Evolutionary conservation across 164 flowering plant genomes (phyloP).

Genomic region (Echeveria elegans): DNA sequence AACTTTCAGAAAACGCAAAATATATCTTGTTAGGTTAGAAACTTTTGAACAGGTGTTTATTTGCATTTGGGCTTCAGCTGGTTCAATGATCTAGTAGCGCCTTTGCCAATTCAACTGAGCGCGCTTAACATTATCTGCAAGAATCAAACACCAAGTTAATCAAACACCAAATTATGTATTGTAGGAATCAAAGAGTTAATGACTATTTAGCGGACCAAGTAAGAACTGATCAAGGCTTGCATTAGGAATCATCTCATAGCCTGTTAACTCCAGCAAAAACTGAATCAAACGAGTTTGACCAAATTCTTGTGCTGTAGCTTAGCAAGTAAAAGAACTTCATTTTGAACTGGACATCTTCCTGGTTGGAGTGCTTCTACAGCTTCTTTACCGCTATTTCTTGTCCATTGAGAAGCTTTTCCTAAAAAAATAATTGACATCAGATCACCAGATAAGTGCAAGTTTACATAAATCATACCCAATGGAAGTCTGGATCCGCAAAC

Average conservation of each 20-base stretch:
- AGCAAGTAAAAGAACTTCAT: slow-evolving; percentile 12
- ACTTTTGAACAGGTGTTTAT: too few relatives aligned
- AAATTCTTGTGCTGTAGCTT: slow-evolving; percentile 20
- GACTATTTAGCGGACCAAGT: not conserved
- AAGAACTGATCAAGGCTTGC: slow-evolving; percentile 9
- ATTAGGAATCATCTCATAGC: slow-evolving; percentile 15
- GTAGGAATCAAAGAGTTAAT: not conserved
- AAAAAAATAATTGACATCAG: not conserved
- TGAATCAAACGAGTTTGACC: slow-evolving; percentile 13
- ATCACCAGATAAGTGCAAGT: not conserved
- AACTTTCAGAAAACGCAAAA: too few relatives aligned
- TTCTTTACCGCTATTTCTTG: too few relatives aligned
- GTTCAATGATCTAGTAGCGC: slow-evolving; percentile 1
- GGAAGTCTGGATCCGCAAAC: slow-evolving; percentile 1
- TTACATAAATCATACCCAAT: not conserved
- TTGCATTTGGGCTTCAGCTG: too few relatives aligned
- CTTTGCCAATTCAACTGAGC: not conserved
- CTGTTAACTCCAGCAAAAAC: slow-evolving; percentile 9
- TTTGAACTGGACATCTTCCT: slow-evolving; percentile 14
- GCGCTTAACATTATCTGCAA: not conserved
- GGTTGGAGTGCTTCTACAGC: slow-evolving; percentile 3
- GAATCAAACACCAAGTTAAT: not conserved
- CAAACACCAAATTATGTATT: not conserved
- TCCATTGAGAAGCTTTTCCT: too few relatives aligned
- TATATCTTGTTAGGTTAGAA: too few relatives aligned